These are phyloP conservation scores for Pyricularia sp. DNA, from an alignment of 2,329 filamentous ascomycete species.

Conservation along the genomic window DNA sequence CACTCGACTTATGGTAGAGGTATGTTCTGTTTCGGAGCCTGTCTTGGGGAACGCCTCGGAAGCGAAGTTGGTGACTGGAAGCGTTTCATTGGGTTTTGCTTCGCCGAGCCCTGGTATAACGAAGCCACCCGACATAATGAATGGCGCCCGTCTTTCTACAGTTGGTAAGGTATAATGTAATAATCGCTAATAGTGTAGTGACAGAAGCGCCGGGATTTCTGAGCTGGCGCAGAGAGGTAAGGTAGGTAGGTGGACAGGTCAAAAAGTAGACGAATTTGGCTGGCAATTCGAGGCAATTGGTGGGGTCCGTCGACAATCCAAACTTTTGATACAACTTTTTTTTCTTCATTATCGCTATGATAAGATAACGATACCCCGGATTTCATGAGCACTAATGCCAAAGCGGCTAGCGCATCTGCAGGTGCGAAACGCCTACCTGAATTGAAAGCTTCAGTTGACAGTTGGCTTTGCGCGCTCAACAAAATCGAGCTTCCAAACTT, in stretches of 20 bases:
- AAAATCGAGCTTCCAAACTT: neutral
- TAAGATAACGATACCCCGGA: neutral
- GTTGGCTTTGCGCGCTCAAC: neutral
- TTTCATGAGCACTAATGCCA: neutral
- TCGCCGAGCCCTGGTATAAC: slow-evolving; percentile 19
- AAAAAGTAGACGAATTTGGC: neutral
- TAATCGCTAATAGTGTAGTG: neutral
- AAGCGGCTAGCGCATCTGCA: neutral
- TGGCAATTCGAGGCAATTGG: neutral
- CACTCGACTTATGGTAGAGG: neutral
- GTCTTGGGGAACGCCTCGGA: slow-evolving; percentile 7
- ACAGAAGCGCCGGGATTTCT: neutral
- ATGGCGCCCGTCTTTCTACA: too few species aligned
- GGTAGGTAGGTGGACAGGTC: neutral
- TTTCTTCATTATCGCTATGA: neutral
- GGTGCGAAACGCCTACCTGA: neutral
- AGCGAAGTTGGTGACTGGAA: slow-evolving; percentile 10
- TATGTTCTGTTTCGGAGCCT: neutral
- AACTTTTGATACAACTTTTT: neutral
- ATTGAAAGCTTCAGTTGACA: neutral
- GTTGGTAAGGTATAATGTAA: too few species aligned
- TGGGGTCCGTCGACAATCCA: neutral
- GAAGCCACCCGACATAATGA: slow-evolving; percentile 10
- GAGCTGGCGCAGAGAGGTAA: neutral
- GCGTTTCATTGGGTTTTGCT: slow-evolving; percentile 11